Evolutionary conservation across 306 rosid species (phyloP).

Genomic region (Canavalia gladiata): DNA sequence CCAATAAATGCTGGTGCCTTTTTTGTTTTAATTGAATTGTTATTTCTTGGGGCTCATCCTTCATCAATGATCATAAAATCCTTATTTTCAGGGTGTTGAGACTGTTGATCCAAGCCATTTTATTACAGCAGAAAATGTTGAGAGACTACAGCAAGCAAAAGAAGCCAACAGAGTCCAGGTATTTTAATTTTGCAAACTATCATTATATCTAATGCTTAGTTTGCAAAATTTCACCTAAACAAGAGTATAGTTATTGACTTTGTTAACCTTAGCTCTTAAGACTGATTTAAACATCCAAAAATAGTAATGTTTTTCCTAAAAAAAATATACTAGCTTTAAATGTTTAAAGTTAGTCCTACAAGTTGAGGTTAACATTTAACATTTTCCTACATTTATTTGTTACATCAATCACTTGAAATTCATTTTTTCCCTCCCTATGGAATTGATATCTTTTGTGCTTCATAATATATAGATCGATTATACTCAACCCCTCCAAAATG

Average conservation of each 20-base stretch:
- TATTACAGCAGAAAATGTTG: conserved; percentile 76
- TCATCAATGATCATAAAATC: conserved; percentile 17
- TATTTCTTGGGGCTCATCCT: conserved; percentile 16
- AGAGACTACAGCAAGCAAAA: conserved; percentile 80
- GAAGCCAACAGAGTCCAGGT: conserved; percentile 91
- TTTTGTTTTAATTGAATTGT: neutral
- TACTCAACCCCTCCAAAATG: conserved; percentile 62
- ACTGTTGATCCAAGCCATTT: conserved; percentile 70
- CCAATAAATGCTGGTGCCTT: neutral
- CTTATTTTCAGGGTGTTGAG: conserved; percentile 73
- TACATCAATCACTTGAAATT: neutral
- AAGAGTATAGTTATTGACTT: neutral
- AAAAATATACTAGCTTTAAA: too few relatives aligned
- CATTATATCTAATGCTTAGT: neutral
- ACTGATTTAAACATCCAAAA: too few relatives aligned
- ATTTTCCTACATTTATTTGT: neutral
- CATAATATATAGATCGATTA: conserved; percentile 62
- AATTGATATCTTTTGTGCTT: conserved; percentile 8
- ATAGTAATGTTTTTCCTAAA: too few relatives aligned
- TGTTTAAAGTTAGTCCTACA: too few relatives aligned
- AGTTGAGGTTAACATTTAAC: too few relatives aligned
- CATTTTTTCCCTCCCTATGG: neutral
- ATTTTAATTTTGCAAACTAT: conserved; percentile 4
- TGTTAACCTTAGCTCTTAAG: too few relatives aligned
- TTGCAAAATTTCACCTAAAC: neutral